Conservation (phyloP, 2,329 filamentous ascomycete genomes). For the Ophiocordyceps australis region DNA sequence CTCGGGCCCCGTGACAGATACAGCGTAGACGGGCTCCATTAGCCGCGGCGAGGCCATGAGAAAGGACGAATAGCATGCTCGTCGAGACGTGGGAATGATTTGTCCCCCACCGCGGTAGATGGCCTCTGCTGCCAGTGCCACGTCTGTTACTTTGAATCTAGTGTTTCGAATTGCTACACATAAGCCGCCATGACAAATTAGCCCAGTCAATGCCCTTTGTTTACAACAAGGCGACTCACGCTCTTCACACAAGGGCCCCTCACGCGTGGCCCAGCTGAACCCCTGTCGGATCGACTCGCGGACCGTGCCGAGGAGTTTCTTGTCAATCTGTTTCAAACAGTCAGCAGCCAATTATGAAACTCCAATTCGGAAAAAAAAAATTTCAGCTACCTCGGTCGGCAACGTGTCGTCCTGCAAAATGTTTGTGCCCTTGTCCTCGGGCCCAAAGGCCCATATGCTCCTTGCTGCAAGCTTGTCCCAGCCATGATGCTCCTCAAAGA, state of each 20-base stretch:
- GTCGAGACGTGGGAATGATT: slow-evolving; percentile 85
- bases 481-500: slow-evolving; percentile 92
- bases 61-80: slow-evolving; percentile 91
- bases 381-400: slow-evolving; percentile 51
- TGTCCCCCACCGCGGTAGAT: slow-evolving; percentile 93
- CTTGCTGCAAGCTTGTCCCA: slow-evolving; percentile 90
- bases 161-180: slow-evolving; percentile 93
- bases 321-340: slow-evolving; percentile 85
- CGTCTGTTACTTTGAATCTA: slow-evolving; percentile 91
- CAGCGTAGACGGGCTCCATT: slow-evolving; percentile 92
- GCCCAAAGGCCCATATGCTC: slow-evolving; percentile 97
- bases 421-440: slow-evolving; percentile 86
- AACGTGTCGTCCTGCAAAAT: slow-evolving; percentile 94
- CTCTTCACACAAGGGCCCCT: slow-evolving; percentile 95
- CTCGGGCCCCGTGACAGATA: slow-evolving; percentile 82
- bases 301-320: slow-evolving; percentile 71
- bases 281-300: slow-evolving; percentile 89
- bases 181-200: too few species aligned
- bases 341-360: too few species aligned
- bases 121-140: slow-evolving; percentile 69
- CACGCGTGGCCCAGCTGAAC: slow-evolving; percentile 89
- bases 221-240: slow-evolving; percentile 40
- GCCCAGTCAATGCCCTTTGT: too few species aligned
- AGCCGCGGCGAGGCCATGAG: slow-evolving; percentile 89
- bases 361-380: too few species aligned